Percentiles rank a stretch among this genome's conserved stretches.
These are phyloP conservation scores for Triticum monococcum DNA, from an alignment of 176 grass and related monocot species.

Conservation along the genomic window DNA sequence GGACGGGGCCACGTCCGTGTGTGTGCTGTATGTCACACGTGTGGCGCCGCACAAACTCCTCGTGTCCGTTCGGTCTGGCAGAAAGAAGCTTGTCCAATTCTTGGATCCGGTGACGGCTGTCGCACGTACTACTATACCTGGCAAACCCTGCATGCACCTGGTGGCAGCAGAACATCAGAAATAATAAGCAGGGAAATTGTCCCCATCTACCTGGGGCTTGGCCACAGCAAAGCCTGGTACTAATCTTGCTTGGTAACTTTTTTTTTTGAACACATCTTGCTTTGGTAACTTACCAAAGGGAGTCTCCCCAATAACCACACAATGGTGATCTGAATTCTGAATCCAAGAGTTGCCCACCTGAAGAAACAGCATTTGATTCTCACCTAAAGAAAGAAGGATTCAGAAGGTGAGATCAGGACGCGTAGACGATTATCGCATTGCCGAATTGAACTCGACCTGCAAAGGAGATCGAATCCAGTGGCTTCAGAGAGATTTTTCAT, in stretches of 20 bases:
- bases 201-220: neutral
- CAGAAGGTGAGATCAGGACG: neutral
- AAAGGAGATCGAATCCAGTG: neutral
- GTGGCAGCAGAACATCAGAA: neutral
- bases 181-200: neutral
- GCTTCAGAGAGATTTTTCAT: neutral
- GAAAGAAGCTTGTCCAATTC: neutral
- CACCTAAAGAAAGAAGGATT: neutral
- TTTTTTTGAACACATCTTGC: too few relatives aligned
- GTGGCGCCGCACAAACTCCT: slow-evolving; percentile 28
- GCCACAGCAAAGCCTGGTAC: neutral
- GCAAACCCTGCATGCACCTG: slow-evolving; percentile 25
- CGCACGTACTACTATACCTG: neutral
- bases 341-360: neutral
- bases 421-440: neutral
- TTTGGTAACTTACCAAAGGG: too few relatives aligned
- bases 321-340: neutral
- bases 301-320: neutral
- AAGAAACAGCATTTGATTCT: neutral
- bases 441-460: neutral
- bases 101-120: slow-evolving; percentile 31
- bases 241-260: too few relatives aligned
- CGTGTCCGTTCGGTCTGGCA: slow-evolving; percentile 11
- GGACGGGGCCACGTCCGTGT: neutral
- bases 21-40: slow-evolving; percentile 1